Base-by-base conservation (phyloP, 139 green algal genomes). In the Coccomyxa sp. region DNA sequence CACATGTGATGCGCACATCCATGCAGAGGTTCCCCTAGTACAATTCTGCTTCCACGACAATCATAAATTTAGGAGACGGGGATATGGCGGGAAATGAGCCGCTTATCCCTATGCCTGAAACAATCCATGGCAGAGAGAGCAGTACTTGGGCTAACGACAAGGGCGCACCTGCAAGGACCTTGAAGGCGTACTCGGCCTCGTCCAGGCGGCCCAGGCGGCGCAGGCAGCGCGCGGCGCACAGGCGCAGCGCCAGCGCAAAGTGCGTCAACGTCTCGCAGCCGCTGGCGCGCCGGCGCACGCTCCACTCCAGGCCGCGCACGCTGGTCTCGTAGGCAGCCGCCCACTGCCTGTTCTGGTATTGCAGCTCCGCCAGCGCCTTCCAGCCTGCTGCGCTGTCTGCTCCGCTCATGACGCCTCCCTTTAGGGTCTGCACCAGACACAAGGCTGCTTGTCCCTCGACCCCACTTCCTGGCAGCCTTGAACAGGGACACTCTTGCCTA, bases 321-420 rank as follows among this genome's bases (percentile, higher is more conserved):
- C 70, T 54, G 0, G 79, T 82, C 34, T 77, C 79, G 71, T 82
- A 75, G 8, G 79, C 79, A 3, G 74, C 79, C 73, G 58, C 36
- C 39, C 71, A 82, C 36, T 78, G 70, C 70, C 78, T 68, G 80
- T 88, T 88, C 74, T 91, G 85, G 79, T 91, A 91, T 68, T 90
- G 83, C 77, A 91, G 83, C 79, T 91, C 87, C 31, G 87, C 83
- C 70, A 91, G 70, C 22, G 83, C 87, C 69, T 89, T 89, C 78
- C 81, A 91, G 29, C 86, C 87, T 8, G 87, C 81, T 6, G 83
- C 87, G 33, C 76, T 81, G 71, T 84, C 78, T 7, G 81, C 81
- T 16, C 76, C 76, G 14, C 39, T 2, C 50, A 76, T 58, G 68
- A 90, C 86, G 18, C 75, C 87, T 6, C n/a, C 16, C 18, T 74